Evolutionary conservation across 1,139 yeast species (phyloP), one percentile per base, ranked within the genome.

Genomic region (Meyerozyma smithsonii): DNA sequence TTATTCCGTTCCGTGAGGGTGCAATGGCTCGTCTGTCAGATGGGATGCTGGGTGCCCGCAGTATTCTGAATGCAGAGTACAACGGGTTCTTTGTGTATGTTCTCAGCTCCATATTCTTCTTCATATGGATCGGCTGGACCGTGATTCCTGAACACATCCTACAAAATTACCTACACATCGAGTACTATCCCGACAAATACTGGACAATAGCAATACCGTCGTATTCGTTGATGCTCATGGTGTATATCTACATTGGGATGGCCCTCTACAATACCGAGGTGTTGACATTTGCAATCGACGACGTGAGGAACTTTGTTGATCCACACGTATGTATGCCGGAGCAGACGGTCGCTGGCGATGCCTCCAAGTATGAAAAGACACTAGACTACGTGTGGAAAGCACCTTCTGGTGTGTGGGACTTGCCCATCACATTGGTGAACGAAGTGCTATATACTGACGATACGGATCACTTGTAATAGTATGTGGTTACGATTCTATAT

Each of bases 151-250:
- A 77, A 20, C 44, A 54, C 8, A 52, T 77, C 32, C 72, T 86
- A 19, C 48, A 55, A 32, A 65, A 77, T 39, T 51, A 55, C 42
- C 45, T 84, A 16, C 78, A 82, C 1, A 75, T 88, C 11, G 74
- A 78, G 49, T 88, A 86, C 59, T 84, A 81, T 49, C 96, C 96
- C 0, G 84, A 88, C 25, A 69, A 88, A 48, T 87, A 92, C 82
- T 88, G 96, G 96, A 82, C 92, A 2, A 55, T 83, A 38, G 86
- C 89, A 0, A 58, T 85, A 1, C 95, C 96, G 1, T 67, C 84
- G 4, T 83, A 77, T 51, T 69, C 82, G 7, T 64, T 90, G 32
- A 78, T 87, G 70, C 59, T 72, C 12, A 79, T 90, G 86, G 62
- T 81, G 8, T 88, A 79, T 54, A 74, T 74, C 0, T 90, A 89